Evolutionary conservation across 1,284 basidiomycete genomes (phyloP), one percentile per base, ranked within the genome.

Genomic region (Ceratobasidium sp.): DNA sequence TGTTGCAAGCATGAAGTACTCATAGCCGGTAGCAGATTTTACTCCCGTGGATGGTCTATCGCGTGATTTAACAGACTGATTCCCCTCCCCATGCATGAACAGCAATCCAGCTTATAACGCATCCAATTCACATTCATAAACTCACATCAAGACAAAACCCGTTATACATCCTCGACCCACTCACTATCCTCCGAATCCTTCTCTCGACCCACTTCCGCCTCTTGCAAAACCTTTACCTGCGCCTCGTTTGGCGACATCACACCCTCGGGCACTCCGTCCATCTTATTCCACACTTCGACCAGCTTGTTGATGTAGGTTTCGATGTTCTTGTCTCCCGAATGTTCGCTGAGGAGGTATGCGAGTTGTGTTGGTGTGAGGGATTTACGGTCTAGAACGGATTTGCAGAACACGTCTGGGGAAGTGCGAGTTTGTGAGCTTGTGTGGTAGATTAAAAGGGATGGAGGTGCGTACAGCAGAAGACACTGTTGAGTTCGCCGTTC

Each of bases 331-430:
- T 62, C 59, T n/a, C 59, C 59, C 9, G 59, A 33, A 15, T 62
- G 59, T 42, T 62, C 59, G 33, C 59, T 62, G 33, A 62, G 38
- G 59, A 62, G 59, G 38, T 62, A 62, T 13, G 59, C 59, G 7
- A 62, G 59, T 20, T 62, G 59, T 20, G 33, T 62, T 3, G 59
- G 59, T 5, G 33, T 62, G 12, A 62, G 38, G 15, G 59, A 62
- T 28, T 62, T 62, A n/a, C 59, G 59, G 26, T 62, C 59, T 0
- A 62, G 33, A 38, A 62, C 59, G 38, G 59, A 62, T 28, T 62
- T 62, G 59, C 59, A 62, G 59, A 62, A 62, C 17, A 62, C 33
- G 20, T 62, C 59, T 62, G 15, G 4, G 20, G 15, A 9, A 33
- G 4, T 33, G 4, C 2, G 4, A 33, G 33, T 33, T 1, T 33